A percentile compares a stretch with the other conserved stretches of the same genome.
These are phyloP conservation scores for Globisporangium cylindrosporum DNA, from an alignment of 352 stramenopile genomes.

Conservation along the genomic window DNA sequence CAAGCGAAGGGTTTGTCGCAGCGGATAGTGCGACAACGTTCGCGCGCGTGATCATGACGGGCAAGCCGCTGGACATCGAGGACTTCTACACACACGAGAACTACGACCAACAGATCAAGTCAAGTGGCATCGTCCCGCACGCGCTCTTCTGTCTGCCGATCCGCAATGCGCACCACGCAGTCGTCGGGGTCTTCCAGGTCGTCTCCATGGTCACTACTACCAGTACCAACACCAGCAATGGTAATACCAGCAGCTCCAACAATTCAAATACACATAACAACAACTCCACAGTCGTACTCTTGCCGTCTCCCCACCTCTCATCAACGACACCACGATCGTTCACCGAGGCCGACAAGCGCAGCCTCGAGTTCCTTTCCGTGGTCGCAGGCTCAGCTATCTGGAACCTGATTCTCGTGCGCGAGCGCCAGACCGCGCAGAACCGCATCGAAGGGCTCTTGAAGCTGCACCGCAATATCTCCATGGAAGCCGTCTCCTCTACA, in stretches of 20 bases:
- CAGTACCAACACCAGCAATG: not conserved
- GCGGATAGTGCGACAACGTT: slow-evolving; percentile 63
- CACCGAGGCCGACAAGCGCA: slow-evolving; percentile 39
- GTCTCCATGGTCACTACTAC: slow-evolving; percentile 19
- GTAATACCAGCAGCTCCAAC: not conserved
- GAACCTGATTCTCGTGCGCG: slow-evolving; percentile 61
- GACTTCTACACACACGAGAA: slow-evolving; percentile 58
- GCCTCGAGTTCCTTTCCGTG: slow-evolving; percentile 55
- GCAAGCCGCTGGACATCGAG: slow-evolving; percentile 46
- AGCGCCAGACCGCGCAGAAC: slow-evolving; percentile 60
- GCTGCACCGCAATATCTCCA: slow-evolving; percentile 69
- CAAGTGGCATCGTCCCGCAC: slow-evolving; percentile 30
- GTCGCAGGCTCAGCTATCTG: slow-evolving; percentile 62
- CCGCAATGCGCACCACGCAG: slow-evolving; percentile 52
- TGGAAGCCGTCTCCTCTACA: slow-evolving; percentile 53
- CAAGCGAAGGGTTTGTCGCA: slow-evolving; percentile 52
- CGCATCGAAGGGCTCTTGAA: slow-evolving; percentile 71
- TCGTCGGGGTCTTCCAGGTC: slow-evolving; percentile 61
- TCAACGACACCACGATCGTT: slow-evolving; percentile 20
- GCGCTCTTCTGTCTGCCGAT: slow-evolving; percentile 66
- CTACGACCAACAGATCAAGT: slow-evolving; percentile 45
- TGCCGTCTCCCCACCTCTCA: not conserved
- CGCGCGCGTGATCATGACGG: slow-evolving; percentile 65
- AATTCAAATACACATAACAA: not conserved
- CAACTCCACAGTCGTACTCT: not conserved